Conservation (phyloP, 495 filamentous ascomycete genomes). For the Ramalina peruviana region DNA sequence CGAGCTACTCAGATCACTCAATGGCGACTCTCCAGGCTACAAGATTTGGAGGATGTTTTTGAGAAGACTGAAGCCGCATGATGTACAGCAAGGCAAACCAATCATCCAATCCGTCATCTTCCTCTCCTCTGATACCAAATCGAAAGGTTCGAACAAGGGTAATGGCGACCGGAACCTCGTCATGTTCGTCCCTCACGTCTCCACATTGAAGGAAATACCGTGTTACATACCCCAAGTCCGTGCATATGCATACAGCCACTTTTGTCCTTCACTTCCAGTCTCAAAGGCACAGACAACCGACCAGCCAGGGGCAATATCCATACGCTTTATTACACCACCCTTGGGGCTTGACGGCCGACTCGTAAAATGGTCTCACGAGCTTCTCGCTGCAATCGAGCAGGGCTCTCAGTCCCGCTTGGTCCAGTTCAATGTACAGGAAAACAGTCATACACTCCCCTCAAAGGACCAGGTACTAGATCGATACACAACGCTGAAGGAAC, state of each 20-base stretch:
- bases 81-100: constrained; percentile 55
- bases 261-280: constrained; percentile 27
- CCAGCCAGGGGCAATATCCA: constrained; percentile 39
- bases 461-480: constrained; percentile 64
- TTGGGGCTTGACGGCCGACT: too few species aligned
- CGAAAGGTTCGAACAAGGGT: background rate
- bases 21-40: constrained; percentile 37
- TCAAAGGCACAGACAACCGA: background rate
- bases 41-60: constrained; percentile 46
- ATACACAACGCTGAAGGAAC: constrained; percentile 65
- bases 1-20: constrained; percentile 8
- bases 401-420: constrained; percentile 50
- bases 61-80: constrained; percentile 66
- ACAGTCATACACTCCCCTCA: constrained; percentile 60
- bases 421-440: constrained; percentile 33
- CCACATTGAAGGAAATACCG: constrained; percentile 47
- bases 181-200: constrained; percentile 66
- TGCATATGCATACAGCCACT: constrained; percentile 60
- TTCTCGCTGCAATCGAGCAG: constrained; percentile 61
- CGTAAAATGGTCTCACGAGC: constrained; percentile 29
- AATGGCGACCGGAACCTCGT: constrained; percentile 35
- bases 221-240: constrained; percentile 75
- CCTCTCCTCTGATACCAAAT: constrained; percentile 9
- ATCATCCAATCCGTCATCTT: constrained; percentile 72
- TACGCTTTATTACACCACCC: constrained; percentile 37